Evolutionary conservation across 2,329 filamentous ascomycete genomes (phyloP).

Genomic region (Ceratocystis ficicola): DNA sequence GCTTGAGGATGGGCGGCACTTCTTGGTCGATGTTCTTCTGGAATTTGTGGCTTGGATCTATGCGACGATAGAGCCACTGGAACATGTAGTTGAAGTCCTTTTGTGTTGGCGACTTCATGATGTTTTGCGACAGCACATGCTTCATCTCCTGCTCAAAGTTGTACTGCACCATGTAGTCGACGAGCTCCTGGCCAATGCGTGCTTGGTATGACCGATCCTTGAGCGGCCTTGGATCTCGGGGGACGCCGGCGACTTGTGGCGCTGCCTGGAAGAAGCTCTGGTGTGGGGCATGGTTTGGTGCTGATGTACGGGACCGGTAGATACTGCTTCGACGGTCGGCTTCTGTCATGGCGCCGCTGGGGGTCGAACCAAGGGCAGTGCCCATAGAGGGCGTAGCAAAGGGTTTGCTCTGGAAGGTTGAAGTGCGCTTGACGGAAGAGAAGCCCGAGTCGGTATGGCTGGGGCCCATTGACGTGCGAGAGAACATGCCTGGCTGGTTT

Average conservation of each 20-base stretch:
- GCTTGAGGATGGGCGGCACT: constrained; percentile 82
- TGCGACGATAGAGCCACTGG: constrained; percentile 91
- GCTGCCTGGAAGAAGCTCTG: constrained; percentile 93
- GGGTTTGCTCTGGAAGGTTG: constrained; percentile 64
- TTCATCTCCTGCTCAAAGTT: constrained; percentile 99
- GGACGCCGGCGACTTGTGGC: constrained; percentile 67
- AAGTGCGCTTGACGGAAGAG: constrained; percentile 73
- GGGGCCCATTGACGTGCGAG: constrained; percentile 69
- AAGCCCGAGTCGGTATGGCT: constrained; percentile 69
- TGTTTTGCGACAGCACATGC: constrained; percentile 79
- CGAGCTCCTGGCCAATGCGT: constrained; percentile 73
- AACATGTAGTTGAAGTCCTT: constrained; percentile 99
- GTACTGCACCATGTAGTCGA: constrained; percentile 83
- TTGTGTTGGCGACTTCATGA: constrained; percentile 85
- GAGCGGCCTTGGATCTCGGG: constrained; percentile 74
- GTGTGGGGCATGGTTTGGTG: constrained; percentile 54
- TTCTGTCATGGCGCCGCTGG: constrained; percentile 31
- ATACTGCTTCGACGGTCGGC: constrained; percentile 69
- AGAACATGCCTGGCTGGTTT: constrained; percentile 67
- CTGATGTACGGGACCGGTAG: constrained; percentile 57
- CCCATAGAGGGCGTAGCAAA: constrained; percentile 45
- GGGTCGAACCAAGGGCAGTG: constrained; percentile 23
- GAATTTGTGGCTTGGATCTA: constrained; percentile 87
- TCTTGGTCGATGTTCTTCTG: constrained; percentile 92
- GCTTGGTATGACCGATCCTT: constrained; percentile 69